Percentiles rank a stretch among this genome's conserved stretches.
phyloP scores from a whole-genome alignment of 768 basidiomycete species.

The Macrocybe gigantea region DNA sequence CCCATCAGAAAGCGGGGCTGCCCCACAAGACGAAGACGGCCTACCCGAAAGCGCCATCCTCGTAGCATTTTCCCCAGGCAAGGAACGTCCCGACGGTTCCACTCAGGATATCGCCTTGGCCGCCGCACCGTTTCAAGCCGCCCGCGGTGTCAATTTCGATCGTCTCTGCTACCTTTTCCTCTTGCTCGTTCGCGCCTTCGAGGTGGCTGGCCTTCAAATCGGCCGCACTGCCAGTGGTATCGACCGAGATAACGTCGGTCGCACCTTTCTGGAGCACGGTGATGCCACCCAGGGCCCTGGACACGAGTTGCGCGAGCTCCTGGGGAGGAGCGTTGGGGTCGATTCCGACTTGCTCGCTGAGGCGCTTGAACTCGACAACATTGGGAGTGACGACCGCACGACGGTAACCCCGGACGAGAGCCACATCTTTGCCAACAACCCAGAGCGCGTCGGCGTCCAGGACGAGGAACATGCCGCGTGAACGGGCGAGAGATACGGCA shows the following conservation, averaged over 20 bases:
- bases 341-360: constrained; percentile 71
- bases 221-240: constrained; percentile 54
- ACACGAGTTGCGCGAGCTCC: constrained; percentile 65
- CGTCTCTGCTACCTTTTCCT: constrained; percentile 51
- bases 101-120: constrained; percentile 92
- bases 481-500: constrained; percentile 70
- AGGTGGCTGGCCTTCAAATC: constrained; percentile 38
- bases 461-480: constrained; percentile 80
- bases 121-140: constrained; percentile 89
- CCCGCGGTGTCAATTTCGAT: constrained; percentile 67
- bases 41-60: constrained; percentile 78
- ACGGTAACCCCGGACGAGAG: constrained; percentile 76
- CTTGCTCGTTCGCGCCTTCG: constrained; percentile 37
- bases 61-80: constrained; percentile 95
- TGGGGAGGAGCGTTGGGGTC: constrained; percentile 43
- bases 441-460: constrained; percentile 92
- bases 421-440: constrained; percentile 71
- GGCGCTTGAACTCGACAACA: constrained; percentile 83
- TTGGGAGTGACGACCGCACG: constrained; percentile 92
- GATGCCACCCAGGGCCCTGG: constrained; percentile 75
- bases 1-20: background rate
- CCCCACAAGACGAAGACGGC: constrained; percentile 11
- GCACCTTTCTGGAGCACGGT: constrained; percentile 88
- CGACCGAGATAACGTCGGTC: constrained; percentile 75
- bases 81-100: constrained; percentile 85